A percentile compares a stretch with the other conserved stretches of the same genome.
These are phyloP conservation scores for Hypholoma sublateritium DNA, from an alignment of 768 basidiomycete species.

Conservation along the genomic window DNA sequence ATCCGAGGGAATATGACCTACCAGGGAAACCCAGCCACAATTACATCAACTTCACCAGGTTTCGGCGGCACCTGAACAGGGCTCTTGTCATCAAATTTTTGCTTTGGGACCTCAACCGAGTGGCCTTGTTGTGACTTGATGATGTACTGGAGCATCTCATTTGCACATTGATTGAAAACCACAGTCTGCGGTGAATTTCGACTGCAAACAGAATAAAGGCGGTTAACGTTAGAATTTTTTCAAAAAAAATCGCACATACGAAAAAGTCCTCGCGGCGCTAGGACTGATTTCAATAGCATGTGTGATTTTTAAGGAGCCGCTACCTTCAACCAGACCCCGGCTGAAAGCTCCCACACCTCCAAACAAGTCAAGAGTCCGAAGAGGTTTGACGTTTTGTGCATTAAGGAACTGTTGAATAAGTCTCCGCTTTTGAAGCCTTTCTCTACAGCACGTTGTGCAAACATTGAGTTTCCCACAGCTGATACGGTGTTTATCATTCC, in stretches of 20 bases:
- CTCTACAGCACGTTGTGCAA: constrained; percentile 45
- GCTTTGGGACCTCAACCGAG: constrained; percentile 35
- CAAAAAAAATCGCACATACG: constrained; percentile 37
- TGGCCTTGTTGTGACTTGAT: constrained; percentile 51
- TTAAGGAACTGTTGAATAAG: constrained; percentile 34
- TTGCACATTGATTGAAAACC: constrained; percentile 74
- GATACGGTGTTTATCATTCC: constrained; percentile 35
- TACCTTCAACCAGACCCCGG: constrained; percentile 52
- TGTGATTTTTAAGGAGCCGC: constrained; percentile 53
- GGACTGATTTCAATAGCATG: constrained; percentile 76
- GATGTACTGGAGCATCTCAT: constrained; percentile 56
- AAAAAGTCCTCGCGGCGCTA: constrained; percentile 66
- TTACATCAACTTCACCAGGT: constrained; percentile 56
- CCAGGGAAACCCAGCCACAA: constrained; percentile 81
- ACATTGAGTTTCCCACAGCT: constrained; percentile 35
- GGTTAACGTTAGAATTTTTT: neutral
- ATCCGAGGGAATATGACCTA: constrained; percentile 23
- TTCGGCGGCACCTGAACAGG: constrained; percentile 45
- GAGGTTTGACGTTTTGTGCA: constrained; percentile 19
- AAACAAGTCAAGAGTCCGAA: constrained; percentile 45
- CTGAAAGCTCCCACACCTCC: constrained; percentile 65
- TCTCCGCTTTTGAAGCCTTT: constrained; percentile 27
- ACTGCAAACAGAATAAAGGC: constrained; percentile 26
- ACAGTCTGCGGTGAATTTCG: constrained; percentile 50
- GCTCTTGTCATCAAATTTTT: constrained; percentile 35